These are phyloP conservation scores for Adansonia digitata DNA, from an alignment of 345 rosid genomes.

Conservation along the genomic window DNA sequence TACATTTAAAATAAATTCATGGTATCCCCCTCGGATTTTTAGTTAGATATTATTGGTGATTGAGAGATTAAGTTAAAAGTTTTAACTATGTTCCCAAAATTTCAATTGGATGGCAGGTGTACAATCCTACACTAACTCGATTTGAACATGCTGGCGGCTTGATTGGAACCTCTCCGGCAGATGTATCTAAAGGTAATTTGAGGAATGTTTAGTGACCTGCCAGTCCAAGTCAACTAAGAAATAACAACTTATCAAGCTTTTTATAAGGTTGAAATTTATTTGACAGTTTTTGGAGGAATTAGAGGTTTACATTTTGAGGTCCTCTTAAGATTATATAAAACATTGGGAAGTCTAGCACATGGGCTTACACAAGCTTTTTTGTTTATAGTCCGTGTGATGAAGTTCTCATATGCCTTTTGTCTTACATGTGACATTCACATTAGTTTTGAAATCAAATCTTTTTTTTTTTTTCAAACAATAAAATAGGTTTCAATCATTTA, in stretches of 20 bases:
- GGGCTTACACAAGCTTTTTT: neutral
- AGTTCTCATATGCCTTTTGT: neutral
- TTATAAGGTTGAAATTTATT: conserved; percentile 2
- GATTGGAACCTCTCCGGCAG: conserved; percentile 68
- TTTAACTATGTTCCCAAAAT: neutral
- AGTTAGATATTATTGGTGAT: neutral
- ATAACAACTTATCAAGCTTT: neutral
- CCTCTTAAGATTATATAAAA: neutral
- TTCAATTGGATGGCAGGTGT: conserved; percentile 54
- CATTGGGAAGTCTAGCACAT: neutral
- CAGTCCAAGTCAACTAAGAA: conserved; percentile 5
- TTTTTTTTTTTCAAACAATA: neutral
- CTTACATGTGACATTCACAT: neutral
- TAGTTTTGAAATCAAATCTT: neutral
- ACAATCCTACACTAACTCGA: conserved; percentile 63
- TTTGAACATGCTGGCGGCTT: conserved; percentile 75
- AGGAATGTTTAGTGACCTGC: neutral
- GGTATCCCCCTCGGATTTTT: neutral
- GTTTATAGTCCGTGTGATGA: neutral
- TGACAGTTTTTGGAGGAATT: neutral
- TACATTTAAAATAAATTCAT: neutral
- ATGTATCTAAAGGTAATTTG: conserved; percentile 65
- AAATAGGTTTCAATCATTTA: neutral
- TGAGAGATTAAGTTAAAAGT: neutral
- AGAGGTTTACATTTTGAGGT: neutral